phyloP scores from a whole-genome alignment of 2,329 filamentous ascomycete species.

The Fusarium hostae region DNA sequence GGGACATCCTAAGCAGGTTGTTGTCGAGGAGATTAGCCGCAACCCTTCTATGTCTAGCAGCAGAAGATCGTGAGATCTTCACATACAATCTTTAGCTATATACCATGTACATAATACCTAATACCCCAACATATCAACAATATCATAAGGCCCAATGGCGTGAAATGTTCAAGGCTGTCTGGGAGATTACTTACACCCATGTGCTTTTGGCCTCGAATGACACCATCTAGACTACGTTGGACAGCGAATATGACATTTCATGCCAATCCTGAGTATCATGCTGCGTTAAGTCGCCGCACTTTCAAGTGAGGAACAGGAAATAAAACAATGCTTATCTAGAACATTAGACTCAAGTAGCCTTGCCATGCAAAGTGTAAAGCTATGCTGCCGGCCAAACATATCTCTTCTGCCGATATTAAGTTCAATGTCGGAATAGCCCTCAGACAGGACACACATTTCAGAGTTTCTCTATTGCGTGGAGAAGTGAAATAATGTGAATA shows the following conservation, averaged over 20 bases:
- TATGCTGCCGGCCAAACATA: not conserved
- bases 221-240: not conserved
- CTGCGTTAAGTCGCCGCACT: not conserved
- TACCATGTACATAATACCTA: not conserved
- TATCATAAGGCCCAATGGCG: not conserved
- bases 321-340: not conserved
- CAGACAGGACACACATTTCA: too few relatives aligned
- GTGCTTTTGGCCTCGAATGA: not conserved
- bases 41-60: conserved; percentile 19
- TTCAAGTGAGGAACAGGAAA: not conserved
- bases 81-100: not conserved
- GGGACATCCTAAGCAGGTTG: conserved; percentile 33
- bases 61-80: not conserved
- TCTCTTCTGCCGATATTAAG: not conserved
- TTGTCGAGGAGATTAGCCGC: conserved; percentile 19
- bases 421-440: not conserved
- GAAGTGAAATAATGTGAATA: too few relatives aligned
- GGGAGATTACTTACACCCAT: not conserved
- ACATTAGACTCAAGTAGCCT: not conserved
- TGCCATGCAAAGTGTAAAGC: not conserved
- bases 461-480: too few relatives aligned
- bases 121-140: not conserved
- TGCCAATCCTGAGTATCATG: not conserved
- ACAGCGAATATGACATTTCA: not conserved
- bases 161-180: not conserved